Evolutionary conservation across 2,329 filamentous ascomycete species (phyloP).

Genomic region (Fusarium sp.): DNA sequence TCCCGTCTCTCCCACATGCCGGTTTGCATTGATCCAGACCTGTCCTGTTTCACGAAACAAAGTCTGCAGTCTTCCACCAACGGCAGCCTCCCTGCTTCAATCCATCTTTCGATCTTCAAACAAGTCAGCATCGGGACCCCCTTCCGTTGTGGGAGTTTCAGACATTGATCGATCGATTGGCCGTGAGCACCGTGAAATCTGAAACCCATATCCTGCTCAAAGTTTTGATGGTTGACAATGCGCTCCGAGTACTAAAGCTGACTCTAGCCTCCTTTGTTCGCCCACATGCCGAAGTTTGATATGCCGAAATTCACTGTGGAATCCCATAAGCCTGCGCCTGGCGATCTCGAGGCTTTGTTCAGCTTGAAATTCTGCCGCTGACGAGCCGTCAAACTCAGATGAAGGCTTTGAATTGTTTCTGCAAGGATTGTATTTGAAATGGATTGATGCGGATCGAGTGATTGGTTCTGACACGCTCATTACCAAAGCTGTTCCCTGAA

Average conservation of each 20-base stretch:
- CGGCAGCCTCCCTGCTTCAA: neutral
- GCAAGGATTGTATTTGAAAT: conserved; percentile 1
- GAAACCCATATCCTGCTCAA: conserved; percentile 17
- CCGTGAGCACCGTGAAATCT: neutral
- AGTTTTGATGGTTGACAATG: neutral
- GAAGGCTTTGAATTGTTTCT: neutral
- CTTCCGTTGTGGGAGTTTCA: conserved; percentile 23
- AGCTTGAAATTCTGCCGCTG: neutral
- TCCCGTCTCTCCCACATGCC: conserved; percentile 17
- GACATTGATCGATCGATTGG: conserved; percentile 20
- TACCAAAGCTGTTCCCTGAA: neutral
- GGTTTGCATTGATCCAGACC: conserved; percentile 20
- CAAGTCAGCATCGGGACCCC: conserved; percentile 22
- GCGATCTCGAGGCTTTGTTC: conserved; percentile 1
- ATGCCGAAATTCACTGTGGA: neutral
- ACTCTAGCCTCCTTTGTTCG: neutral
- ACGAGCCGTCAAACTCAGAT: neutral
- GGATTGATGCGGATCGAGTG: neutral
- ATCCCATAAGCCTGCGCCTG: conserved; percentile 3
- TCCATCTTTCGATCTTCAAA: conserved; percentile 15
- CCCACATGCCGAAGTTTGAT: neutral
- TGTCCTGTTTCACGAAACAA: conserved; percentile 32
- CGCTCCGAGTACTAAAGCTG: neutral
- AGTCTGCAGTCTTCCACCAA: conserved; percentile 2
- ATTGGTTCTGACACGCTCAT: neutral